Conservation (phyloP, 1,284 basidiomycete species). For the Malassezia equina region DNA sequence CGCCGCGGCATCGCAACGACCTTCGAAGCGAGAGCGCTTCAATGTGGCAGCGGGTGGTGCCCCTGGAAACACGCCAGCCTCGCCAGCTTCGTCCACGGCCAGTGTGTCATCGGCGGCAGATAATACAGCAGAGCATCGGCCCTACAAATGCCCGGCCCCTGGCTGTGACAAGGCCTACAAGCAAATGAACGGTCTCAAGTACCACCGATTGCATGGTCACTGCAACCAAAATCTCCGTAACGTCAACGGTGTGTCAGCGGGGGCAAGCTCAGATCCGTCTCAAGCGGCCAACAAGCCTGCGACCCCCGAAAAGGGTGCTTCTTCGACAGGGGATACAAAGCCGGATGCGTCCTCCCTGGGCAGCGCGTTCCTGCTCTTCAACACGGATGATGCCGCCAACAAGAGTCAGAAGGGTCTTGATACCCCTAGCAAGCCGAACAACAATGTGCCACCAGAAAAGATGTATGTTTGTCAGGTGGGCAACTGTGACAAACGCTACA, state of each 20-base stretch:
- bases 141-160: slow-evolving; percentile 89
- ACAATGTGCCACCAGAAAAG: slow-evolving; percentile 15
- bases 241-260: slow-evolving; percentile 15
- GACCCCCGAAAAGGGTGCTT: background rate
- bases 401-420: background rate
- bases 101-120: slow-evolving; percentile 16
- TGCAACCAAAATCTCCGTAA: slow-evolving; percentile 53
- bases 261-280: background rate
- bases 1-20: slow-evolving; percentile 23
- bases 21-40: slow-evolving; percentile 38
- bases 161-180: slow-evolving; percentile 99
- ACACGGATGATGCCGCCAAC: background rate
- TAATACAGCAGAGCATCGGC: slow-evolving; percentile 55
- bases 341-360: background rate
- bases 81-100: slow-evolving; percentile 14
- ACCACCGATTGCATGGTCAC: slow-evolving; percentile 85
- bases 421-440: background rate
- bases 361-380: background rate
- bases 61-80: background rate
- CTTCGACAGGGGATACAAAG: background rate
- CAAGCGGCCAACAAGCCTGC: background rate
- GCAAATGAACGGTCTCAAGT: slow-evolving; percentile 91
- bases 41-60: background rate
- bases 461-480: slow-evolving; percentile 47
- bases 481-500: slow-evolving; percentile 76